Evolutionary conservation across 2,329 filamentous ascomycete species (phyloP).

Genomic region (Colletotrichum navitas): DNA sequence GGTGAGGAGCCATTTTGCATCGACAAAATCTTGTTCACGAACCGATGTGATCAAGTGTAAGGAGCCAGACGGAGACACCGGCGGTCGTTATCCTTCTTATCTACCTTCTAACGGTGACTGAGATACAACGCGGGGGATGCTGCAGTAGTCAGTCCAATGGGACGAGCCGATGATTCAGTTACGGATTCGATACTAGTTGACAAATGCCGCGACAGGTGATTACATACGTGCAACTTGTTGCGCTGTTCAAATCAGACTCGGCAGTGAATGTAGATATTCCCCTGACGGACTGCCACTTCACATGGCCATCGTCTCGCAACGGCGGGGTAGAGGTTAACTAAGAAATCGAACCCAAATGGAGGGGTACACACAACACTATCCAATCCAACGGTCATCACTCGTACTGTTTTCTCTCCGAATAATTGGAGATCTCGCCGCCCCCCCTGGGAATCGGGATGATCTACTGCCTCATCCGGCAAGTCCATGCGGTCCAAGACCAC

Average conservation of each 20-base stretch:
- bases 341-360: neutral
- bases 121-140: slow-evolving; percentile 28
- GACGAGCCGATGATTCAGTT: slow-evolving; percentile 12
- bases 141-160: slow-evolving; percentile 26
- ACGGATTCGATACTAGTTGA: neutral
- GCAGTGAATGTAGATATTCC: neutral
- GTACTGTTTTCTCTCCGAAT: slow-evolving; percentile 24
- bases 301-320: neutral
- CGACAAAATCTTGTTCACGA: too few species aligned
- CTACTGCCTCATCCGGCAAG: slow-evolving; percentile 22
- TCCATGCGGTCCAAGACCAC: slow-evolving; percentile 26
- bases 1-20: slow-evolving; percentile 49
- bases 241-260: neutral
- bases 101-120: slow-evolving; percentile 16
- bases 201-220: slow-evolving; percentile 6
- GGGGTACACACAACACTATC: slow-evolving; percentile 10
- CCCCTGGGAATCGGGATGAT: neutral
- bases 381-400: slow-evolving; percentile 3
- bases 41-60: neutral
- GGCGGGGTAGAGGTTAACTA: slow-evolving; percentile 15
- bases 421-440: slow-evolving; percentile 18
- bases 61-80: neutral
- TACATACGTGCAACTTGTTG: neutral
- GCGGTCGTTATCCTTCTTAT: slow-evolving; percentile 19
- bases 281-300: neutral